Evolutionary conservation across 805 yeast genomes (phyloP).

Genomic region (Cyberlindnera bimundalis): DNA sequence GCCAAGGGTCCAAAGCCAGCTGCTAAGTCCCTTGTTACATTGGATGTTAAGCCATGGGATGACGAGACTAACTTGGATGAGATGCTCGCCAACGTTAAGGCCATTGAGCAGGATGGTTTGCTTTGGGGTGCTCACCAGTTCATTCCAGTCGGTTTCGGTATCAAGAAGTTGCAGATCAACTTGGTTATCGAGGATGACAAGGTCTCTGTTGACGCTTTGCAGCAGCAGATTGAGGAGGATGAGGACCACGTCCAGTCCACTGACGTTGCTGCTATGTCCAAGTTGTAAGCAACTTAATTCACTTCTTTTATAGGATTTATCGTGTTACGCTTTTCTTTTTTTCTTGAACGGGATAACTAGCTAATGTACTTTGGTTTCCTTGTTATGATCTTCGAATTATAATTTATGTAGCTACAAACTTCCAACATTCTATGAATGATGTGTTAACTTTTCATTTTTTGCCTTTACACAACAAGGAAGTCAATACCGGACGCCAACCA

Average conservation of each 20-base stretch:
- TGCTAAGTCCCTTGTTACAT: constrained; percentile 94
- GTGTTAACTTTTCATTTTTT: not conserved
- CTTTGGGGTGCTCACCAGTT: constrained; percentile 97
- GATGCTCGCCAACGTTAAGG: constrained; percentile 82
- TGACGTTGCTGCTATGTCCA: constrained; percentile 97
- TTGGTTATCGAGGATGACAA: constrained; percentile 95
- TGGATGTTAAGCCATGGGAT: constrained; percentile 99
- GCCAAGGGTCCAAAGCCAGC: constrained; percentile 97
- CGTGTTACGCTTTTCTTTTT: constrained; percentile 6
- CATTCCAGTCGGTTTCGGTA: constrained; percentile 98
- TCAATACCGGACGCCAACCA: constrained; percentile 53
- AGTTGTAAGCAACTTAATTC: constrained; percentile 57
- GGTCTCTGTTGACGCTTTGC: constrained; percentile 91
- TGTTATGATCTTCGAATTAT: not conserved
- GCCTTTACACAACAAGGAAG: constrained; percentile 32
- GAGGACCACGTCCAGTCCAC: constrained; percentile 99
- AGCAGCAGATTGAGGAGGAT: constrained; percentile 71
- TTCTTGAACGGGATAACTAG: constrained; percentile 9
- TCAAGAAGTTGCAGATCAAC: constrained; percentile 98
- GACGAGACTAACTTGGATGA: constrained; percentile 96
- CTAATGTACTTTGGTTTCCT: constrained; percentile 19
- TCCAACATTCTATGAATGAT: not conserved
- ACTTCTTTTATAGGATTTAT: constrained; percentile 8
- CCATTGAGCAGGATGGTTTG: constrained; percentile 87
- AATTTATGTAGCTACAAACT: not conserved